Evolutionary conservation across 805 yeast species (phyloP).

Genomic region (Candida silvicultrix): DNA sequence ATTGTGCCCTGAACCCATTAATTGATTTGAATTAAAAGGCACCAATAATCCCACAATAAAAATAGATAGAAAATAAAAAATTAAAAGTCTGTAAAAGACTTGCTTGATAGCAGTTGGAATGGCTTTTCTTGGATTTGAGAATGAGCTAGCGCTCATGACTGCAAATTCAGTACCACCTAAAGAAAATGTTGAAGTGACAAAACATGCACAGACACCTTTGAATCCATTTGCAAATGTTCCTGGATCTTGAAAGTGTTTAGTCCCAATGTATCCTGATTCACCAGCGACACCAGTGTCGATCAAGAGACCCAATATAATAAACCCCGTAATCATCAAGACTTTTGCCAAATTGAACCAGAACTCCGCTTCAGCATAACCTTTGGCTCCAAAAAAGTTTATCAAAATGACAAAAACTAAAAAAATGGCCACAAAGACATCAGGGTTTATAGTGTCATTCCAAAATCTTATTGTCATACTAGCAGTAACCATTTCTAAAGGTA

Average conservation of each 20-base stretch:
- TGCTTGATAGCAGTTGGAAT: constrained; percentile 53
- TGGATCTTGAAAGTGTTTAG: constrained; percentile 43
- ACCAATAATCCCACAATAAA: constrained; percentile 46
- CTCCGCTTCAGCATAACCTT: constrained; percentile 57
- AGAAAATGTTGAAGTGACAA: constrained; percentile 53
- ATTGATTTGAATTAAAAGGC: constrained; percentile 38
- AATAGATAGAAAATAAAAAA: constrained; percentile 43
- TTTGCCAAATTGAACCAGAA: constrained; percentile 62
- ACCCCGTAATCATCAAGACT: constrained; percentile 54
- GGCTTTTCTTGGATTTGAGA: constrained; percentile 47
- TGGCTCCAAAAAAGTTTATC: constrained; percentile 48
- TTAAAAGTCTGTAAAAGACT: constrained; percentile 47
- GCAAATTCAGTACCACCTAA: constrained; percentile 57
- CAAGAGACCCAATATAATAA: constrained; percentile 45
- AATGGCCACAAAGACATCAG: constrained; percentile 52
- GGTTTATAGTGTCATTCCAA: constrained; percentile 49
- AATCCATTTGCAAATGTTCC: constrained; percentile 49
- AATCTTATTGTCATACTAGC: constrained; percentile 55
- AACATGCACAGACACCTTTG: constrained; percentile 47
- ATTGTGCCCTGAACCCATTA: constrained; percentile 31
- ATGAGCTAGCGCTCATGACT: constrained; percentile 49
- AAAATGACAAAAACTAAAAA: constrained; percentile 39
- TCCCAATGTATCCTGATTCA: constrained; percentile 42
- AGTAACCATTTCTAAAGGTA: constrained; percentile 60
- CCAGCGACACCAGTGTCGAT: constrained; percentile 37